Evolutionary conservation across 495 filamentous ascomycete species (phyloP), one percentile per base, ranked within the genome.

Genomic region (Pseudomonodictys pantanalensis): DNA sequence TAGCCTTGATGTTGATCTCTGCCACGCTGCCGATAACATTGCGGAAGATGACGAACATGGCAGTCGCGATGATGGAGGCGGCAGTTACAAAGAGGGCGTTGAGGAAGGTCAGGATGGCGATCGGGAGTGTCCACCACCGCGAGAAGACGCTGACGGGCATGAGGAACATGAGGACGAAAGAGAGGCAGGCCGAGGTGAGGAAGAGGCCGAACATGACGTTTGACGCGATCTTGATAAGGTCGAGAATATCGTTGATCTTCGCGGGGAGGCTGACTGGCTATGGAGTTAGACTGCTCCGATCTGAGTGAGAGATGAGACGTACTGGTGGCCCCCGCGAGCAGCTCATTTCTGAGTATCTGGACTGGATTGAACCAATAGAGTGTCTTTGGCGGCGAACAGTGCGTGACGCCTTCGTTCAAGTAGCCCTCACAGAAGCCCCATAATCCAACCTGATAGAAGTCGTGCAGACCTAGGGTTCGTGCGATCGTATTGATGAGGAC

Each of bases 311-410:
- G 32, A 15, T 35, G 30, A 32, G 1, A 76, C 82, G 26, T 80
- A 88, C 84, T 84, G 26, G 86, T 87, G 4, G 92, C 90, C 23
- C 92, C 91, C 3, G 88, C 71, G 4, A 96, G 74, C 20, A 97
- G 79, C 71, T 96, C 87, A 58, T 75, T 80, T 46, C 88, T 71
- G 18, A 97, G 72, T 56, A 96, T 89, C 45, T 85, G 73, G 30
- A 96, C 86, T 0, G 91, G 92, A 73, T 96, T 87, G 75, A 97
- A 97, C 82, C 88, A 92, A 70, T 93, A 97, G 22, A 92, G 73
- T 17, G 76, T 74, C 62, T 81, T 44, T 7, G 90, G 84, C 17
- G 77, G 74, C 29, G 84, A 87, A 73, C 92, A 97, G 58, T 70
- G 70, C 8, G 89, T 92, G 48, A 93, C 85, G 4, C 89, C 88